Percentiles rank a stretch among this genome's conserved stretches.
These are phyloP conservation scores for Podospora sp. DNA, from an alignment of 495 filamentous ascomycete species.

Conservation along the genomic window DNA sequence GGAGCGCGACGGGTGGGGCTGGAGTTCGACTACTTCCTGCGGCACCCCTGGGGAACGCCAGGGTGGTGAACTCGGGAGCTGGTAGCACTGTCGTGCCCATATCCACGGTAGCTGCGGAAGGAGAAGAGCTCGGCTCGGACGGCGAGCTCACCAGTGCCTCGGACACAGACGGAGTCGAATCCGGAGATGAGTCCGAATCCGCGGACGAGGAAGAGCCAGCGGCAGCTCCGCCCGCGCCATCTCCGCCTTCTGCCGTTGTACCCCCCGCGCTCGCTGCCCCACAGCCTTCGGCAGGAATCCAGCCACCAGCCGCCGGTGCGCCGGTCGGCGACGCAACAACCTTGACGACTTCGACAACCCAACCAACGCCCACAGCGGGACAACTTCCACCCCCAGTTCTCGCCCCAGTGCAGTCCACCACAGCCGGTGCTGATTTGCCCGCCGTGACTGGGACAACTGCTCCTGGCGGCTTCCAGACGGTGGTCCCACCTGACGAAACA, in stretches of 20 bases:
- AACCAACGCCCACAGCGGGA: neutral
- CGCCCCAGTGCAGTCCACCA: neutral
- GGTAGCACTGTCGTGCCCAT: neutral
- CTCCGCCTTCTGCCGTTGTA: slow-evolving; percentile 4
- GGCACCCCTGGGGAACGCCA: neutral
- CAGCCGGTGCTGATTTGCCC: neutral
- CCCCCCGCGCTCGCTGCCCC: neutral
- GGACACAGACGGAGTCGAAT: slow-evolving; percentile 16
- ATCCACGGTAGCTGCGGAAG: slow-evolving; percentile 9
- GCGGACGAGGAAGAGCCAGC: slow-evolving; percentile 4
- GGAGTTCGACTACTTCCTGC: neutral
- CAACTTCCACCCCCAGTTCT: neutral
- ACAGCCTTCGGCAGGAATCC: neutral
- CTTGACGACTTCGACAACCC: slow-evolving; percentile 9
- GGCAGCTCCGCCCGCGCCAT: neutral
- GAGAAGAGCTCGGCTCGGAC: neutral
- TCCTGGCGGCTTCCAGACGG: neutral
- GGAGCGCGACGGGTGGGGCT: neutral
- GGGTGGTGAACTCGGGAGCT: neutral
- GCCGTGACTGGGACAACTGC: neutral
- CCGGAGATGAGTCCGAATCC: slow-evolving; percentile 16
- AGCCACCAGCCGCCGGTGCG: neutral
- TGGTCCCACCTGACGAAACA: neutral
- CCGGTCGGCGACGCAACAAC: neutral
- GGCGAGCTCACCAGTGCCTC: neutral